Evolutionary conservation across 352 stramenopile genomes (phyloP), one percentile per base, ranked within the genome.

Genomic region (Globisporangium ultimum): DNA sequence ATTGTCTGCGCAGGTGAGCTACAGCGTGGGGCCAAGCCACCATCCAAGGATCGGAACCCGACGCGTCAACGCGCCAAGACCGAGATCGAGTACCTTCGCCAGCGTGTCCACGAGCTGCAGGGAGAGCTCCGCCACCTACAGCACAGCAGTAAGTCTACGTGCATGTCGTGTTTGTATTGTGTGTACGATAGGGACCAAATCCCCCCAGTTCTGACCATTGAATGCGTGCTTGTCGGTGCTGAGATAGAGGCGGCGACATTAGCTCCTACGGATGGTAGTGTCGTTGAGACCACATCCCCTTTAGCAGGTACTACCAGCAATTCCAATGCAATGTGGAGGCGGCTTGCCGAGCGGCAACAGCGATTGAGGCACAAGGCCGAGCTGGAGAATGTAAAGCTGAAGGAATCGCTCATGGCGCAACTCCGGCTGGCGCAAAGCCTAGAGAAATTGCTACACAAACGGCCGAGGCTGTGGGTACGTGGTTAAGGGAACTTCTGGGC

Each of bases 381-480:
- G 43, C 32, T 58, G 3, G 59, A 70, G 53, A 66, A 70, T 34
- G 38, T 51, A 10, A 66, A 50, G 49, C 58, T 70, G 20, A 51
- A 58, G 14, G 52, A 58, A 7, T 28, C 55, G 12, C 53, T 69
- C 13, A 28, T 53, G 49, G 15, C 41, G 49, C 58, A 64, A 11
- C 41, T 64, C 38, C 49, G 57, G 20, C 32, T 64, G 10, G 58
- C 50, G 1, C 52, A 53, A 28, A 58, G 32, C 3, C 32, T 64
- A 10, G 49, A 58, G 50, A 24, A 43, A 2, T 22, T 64, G 50
- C 14, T 64, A 41, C 58, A 45, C 34, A 53, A 58, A 28, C 49
- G 51, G 14, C 49, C 50, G 49, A 64, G 58, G 46, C 21, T 64
- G 17, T 58, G 58, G 58, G 50, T 64, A 50, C 6, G 54, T n/a